Evolutionary conservation across 805 yeast species (phyloP), one percentile per base, ranked within the genome.

Genomic region (Hanseniaspora nectarophila): DNA sequence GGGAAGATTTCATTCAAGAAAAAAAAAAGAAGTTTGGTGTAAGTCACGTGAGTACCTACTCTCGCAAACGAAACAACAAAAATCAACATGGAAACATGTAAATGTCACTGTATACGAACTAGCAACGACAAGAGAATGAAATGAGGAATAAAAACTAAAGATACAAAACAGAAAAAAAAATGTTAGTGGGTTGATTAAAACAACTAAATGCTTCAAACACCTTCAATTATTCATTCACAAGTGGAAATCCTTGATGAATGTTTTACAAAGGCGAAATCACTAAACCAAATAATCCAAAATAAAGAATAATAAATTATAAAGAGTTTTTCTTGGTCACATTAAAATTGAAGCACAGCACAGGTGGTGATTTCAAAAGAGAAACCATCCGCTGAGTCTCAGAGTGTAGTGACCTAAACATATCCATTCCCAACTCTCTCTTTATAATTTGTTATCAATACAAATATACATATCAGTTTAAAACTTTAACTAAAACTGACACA

Each of bases 261-360:
- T 39, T 47, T 47, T 39, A 39, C 45, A 40, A 40, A 47, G 45
- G 40, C n/a, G 32, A 23, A 24, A 31, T 29, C 35, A 49, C 53
- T 49, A 42, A 42, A 8, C 45, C n/a, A 42, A 4, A 26, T 16
- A 18, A 20, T 18, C 31, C 16, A 29, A 42, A 90, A 83, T 90
- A n/a, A 42, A 26, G 24, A 9, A 42, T n/a, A 42, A 12, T 12
- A n/a, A 18, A 29, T 26, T 26, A 29, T 26, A 42, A 42, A 42
- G 45, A 42, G 26, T 42, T 42, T 16, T 67, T 83, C 87, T 85
- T 71, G 95, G 82, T 85, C 82, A 88, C 88, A 71, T 82, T 78
- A 79, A 52, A 85, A 85, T 84, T 82, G 94, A 89, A 81, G 76
- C 81, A 77, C 75, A 75, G 75, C 78, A 82, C 70, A 66, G 80